These are phyloP conservation scores for Tetracentron sinense DNA, from an alignment of 164 flowering plant species.

Conservation along the genomic window DNA sequence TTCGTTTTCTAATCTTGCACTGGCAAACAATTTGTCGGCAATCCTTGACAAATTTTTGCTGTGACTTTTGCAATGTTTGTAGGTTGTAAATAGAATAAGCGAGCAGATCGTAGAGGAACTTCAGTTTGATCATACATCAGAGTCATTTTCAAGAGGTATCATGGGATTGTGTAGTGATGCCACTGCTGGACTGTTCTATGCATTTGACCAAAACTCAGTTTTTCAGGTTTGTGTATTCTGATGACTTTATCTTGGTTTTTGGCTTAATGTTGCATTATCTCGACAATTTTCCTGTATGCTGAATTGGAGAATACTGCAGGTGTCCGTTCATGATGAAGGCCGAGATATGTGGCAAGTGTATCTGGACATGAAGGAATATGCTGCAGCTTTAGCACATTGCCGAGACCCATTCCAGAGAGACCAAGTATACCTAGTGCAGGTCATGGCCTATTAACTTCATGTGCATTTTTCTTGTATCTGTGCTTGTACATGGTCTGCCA, in stretches of 20 bases:
- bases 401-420: slow-evolving; percentile 90
- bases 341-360: slow-evolving; percentile 99
- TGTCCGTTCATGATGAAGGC: slow-evolving; percentile 96
- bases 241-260: background rate
- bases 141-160: slow-evolving; percentile 72
- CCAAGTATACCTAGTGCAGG: slow-evolving; percentile 94
- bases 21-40: background rate
- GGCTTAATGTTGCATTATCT: background rate
- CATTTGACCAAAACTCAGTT: slow-evolving; percentile 89
- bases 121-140: slow-evolving; percentile 79
- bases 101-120: slow-evolving; percentile 93
- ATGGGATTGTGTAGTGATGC: slow-evolving; percentile 98
- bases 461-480: background rate
- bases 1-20: background rate
- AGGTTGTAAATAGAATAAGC: slow-evolving; percentile 94
- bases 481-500: background rate
- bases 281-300: slow-evolving; percentile 13
- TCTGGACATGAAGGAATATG: slow-evolving; percentile 83
- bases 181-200: slow-evolving; percentile 94
- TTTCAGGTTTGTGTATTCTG: slow-evolving; percentile 67
- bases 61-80: slow-evolving; percentile 13
- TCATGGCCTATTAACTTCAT: slow-evolving; percentile 19
- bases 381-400: slow-evolving; percentile 83
- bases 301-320: slow-evolving; percentile 38
- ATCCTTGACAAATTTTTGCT: background rate